Evolutionary conservation across 176 grass and related monocot species (phyloP).

Genomic region (Oropetium thomaeum): DNA sequence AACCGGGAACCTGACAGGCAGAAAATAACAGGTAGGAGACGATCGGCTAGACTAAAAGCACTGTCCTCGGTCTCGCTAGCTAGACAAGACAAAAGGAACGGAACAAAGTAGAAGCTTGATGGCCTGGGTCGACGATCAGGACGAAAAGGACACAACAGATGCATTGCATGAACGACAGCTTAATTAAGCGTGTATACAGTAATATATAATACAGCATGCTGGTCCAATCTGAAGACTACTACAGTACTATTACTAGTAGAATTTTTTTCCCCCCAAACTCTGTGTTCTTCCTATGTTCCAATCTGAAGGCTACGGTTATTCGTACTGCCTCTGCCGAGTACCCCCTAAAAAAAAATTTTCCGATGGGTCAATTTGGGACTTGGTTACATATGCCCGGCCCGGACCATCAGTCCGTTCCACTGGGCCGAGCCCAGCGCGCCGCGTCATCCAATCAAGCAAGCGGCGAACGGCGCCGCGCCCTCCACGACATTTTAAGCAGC

Average conservation of each 20-base stretch:
- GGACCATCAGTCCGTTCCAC: neutral
- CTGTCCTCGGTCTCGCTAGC: neutral
- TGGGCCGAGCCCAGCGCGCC: neutral
- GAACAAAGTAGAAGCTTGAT: slow-evolving; percentile 32
- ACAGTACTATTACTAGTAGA: too few relatives aligned
- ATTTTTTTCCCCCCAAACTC: too few relatives aligned
- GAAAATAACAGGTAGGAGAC: slow-evolving; percentile 15
- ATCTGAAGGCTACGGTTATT: too few relatives aligned
- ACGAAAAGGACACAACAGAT: slow-evolving; percentile 9
- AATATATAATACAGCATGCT: neutral
- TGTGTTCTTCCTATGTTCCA: too few relatives aligned
- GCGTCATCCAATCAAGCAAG: neutral
- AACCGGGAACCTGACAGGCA: slow-evolving; percentile 19
- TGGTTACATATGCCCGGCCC: too few relatives aligned
- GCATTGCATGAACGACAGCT: neutral
- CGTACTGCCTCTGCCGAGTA: too few relatives aligned
- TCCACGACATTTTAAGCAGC: neutral
- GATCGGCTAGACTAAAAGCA: slow-evolving; percentile 8
- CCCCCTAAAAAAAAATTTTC: too few relatives aligned
- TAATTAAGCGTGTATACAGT: neutral
- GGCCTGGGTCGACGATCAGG: neutral
- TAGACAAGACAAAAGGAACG: slow-evolving; percentile 21
- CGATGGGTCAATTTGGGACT: too few relatives aligned
- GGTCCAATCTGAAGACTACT: neutral
- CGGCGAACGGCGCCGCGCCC: neutral